Conservation (phyloP, 768 basidiomycete genomes). For the Candolleomyces efflorescens region DNA sequence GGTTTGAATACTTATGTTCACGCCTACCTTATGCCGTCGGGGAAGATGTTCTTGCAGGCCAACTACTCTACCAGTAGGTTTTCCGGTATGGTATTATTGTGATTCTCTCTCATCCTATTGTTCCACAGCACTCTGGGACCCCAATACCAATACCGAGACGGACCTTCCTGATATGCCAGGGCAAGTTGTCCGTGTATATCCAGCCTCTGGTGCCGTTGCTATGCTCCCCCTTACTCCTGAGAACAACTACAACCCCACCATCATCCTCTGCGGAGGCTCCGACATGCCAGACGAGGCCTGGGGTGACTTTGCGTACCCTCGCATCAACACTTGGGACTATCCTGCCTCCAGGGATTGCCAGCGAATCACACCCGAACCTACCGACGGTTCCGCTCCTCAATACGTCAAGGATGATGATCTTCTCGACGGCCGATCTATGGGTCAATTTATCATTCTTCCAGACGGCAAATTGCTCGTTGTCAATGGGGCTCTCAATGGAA, state of each 20-base stretch:
- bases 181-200: constrained; percentile 77
- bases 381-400: constrained; percentile 52
- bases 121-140: constrained; percentile 46
- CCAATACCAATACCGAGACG: constrained; percentile 51
- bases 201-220: constrained; percentile 81
- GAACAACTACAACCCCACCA: constrained; percentile 81
- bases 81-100: neutral
- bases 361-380: constrained; percentile 82
- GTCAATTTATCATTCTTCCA: constrained; percentile 83
- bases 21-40: constrained; percentile 70
- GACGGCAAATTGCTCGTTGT: constrained; percentile 74
- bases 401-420: constrained; percentile 76
- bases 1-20: constrained; percentile 78
- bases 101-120: constrained; percentile 7
- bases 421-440: constrained; percentile 80
- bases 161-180: constrained; percentile 70
- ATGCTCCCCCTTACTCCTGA: constrained; percentile 90
- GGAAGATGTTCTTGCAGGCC: constrained; percentile 78
- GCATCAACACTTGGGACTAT: constrained; percentile 67
- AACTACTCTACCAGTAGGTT: constrained; percentile 69
- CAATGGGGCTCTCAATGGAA: constrained; percentile 83
- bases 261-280: constrained; percentile 90
- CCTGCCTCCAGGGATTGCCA: constrained; percentile 74
- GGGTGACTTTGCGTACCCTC: constrained; percentile 74
- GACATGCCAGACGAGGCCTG: constrained; percentile 69